Conservation (phyloP, 176 grass and related monocot genomes). For the Aegilops sharonensis region DNA sequence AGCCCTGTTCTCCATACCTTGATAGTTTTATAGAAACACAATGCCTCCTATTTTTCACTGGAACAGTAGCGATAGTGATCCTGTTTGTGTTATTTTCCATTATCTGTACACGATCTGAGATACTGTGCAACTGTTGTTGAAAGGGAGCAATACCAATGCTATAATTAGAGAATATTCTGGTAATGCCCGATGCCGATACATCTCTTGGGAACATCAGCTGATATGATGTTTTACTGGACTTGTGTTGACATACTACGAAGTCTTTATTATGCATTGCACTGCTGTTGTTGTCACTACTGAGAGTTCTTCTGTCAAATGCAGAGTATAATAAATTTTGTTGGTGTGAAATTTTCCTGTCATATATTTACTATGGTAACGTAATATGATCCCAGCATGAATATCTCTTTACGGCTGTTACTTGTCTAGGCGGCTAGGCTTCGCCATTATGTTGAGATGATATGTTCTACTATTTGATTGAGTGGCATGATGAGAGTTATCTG, state of each 20-base stretch:
- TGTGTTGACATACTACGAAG: not conserved
- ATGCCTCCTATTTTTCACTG: not conserved
- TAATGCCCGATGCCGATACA: not conserved
- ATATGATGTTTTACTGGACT: not conserved
- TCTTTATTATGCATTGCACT: not conserved
- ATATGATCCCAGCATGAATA: not conserved
- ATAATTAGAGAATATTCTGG: not conserved
- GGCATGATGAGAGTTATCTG: too few species aligned
- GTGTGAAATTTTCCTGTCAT: not conserved
- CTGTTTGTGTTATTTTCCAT: not conserved
- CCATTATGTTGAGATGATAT: too few species aligned
- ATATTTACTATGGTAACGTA: not conserved
- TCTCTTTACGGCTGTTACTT: too few species aligned
- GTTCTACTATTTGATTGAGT: too few species aligned
- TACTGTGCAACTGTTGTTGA: not conserved
- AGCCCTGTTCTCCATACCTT: slow-evolving; percentile 19
- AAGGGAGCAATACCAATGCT: not conserved
- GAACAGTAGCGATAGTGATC: not conserved
- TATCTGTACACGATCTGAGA: too few species aligned
- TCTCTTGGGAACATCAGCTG: not conserved
- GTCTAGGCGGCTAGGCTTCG: too few species aligned
- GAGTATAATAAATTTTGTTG: not conserved
- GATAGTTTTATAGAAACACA: not conserved
- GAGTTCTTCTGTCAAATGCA: too few species aligned
- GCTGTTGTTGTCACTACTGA: not conserved